These are phyloP conservation scores for Ramaria rubella DNA, from an alignment of 768 basidiomycete species.

Conservation along the genomic window DNA sequence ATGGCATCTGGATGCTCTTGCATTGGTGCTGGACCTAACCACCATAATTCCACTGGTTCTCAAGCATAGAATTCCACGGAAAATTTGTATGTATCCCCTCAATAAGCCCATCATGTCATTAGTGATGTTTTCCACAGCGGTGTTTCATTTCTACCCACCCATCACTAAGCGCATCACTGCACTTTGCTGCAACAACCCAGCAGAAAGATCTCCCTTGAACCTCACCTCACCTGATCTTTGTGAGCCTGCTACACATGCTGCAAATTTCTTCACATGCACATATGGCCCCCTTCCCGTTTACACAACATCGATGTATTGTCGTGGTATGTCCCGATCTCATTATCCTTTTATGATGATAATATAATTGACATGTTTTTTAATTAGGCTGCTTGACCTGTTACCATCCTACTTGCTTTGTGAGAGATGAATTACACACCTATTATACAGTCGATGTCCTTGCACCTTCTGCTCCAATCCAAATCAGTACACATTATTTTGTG, in stretches of 20 bases:
- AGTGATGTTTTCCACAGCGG: background rate
- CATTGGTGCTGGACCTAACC: background rate
- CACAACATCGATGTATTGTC: slow-evolving; percentile 22
- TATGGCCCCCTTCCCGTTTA: slow-evolving; percentile 22
- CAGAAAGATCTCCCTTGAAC: background rate
- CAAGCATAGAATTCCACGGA: background rate
- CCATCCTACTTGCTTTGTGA: background rate
- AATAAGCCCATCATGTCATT: background rate
- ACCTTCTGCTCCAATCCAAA: background rate
- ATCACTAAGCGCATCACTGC: background rate
- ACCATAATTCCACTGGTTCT: background rate
- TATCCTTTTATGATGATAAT: background rate
- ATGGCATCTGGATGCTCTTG: background rate
- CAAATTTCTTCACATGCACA: slow-evolving; percentile 20
- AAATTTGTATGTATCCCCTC: background rate
- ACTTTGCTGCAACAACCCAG: background rate
- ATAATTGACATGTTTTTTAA: background rate
- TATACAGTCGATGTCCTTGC: background rate
- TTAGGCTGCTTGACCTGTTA: background rate
- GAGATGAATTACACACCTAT: background rate
- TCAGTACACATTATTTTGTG: background rate
- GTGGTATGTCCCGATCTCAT: slow-evolving; percentile 19
- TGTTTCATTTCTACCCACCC: background rate
- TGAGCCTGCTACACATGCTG: slow-evolving; percentile 9
- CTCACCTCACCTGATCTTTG: slow-evolving; percentile 2